Percentiles rank a stretch among this genome's conserved stretches.
phyloP scores from a whole-genome alignment of 176 grass and related monocot species.

The Aegilops bicornis region DNA sequence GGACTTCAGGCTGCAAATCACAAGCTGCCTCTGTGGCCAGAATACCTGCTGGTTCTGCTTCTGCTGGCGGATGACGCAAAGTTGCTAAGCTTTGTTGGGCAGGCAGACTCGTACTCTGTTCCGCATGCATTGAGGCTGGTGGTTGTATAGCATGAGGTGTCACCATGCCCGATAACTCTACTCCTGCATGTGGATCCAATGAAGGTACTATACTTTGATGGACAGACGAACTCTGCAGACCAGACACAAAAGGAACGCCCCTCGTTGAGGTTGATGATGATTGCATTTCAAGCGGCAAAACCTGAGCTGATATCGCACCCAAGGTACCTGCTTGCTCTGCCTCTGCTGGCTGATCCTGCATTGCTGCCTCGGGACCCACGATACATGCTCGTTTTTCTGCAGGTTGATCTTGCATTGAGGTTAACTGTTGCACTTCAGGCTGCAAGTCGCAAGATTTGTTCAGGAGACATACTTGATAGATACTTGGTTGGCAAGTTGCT shows the following conservation, averaged over 20 bases:
- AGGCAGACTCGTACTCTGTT: constrained; percentile 5
- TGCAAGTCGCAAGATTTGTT: constrained; percentile 1
- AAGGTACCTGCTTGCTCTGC: constrained; percentile 22
- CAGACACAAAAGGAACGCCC: neutral
- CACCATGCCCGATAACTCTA: neutral
- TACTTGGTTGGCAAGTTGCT: neutral
- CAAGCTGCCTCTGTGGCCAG: constrained; percentile 3
- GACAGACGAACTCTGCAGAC: neutral
- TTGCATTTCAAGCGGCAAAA: constrained; percentile 20
- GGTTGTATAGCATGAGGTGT: constrained; percentile 8
- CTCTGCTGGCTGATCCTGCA: constrained; percentile 15
- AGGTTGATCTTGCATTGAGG: constrained; percentile 20
- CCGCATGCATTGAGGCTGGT: constrained; percentile 1
- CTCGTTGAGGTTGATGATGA: constrained; percentile 1
- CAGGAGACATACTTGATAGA: too few species aligned
- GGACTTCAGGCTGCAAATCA: constrained; percentile 20
- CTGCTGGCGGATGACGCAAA: constrained; percentile 8
- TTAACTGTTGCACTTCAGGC: constrained; percentile 23
- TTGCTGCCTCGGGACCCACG: neutral
- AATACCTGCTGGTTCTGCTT: constrained; percentile 26
- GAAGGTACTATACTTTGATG: constrained; percentile 3
- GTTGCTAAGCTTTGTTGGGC: neutral
- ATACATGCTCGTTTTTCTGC: constrained; percentile 23
- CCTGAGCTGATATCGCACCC: neutral
- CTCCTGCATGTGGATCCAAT: neutral